Evolutionary conservation across 2,329 filamentous ascomycete genomes (phyloP).

Genomic region (Penicillium sp.): DNA sequence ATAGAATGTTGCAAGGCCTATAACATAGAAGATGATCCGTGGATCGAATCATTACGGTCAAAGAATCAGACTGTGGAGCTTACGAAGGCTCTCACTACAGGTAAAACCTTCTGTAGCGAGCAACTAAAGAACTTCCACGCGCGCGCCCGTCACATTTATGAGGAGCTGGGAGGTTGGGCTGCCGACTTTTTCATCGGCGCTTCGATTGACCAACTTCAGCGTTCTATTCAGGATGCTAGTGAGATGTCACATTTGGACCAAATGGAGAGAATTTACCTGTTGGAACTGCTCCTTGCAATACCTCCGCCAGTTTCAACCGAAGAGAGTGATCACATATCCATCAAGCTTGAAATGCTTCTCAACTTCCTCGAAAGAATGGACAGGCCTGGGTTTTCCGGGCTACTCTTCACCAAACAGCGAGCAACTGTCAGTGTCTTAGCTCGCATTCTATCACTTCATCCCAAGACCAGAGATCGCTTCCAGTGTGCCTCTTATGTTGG

Average conservation of each 20-base stretch:
- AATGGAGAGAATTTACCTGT: slow-evolving; percentile 57
- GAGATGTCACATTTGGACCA: slow-evolving; percentile 46
- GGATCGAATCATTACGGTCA: slow-evolving; percentile 49
- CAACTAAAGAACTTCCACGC: slow-evolving; percentile 57
- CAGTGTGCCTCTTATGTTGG: slow-evolving; percentile 45
- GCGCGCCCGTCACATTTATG: slow-evolving; percentile 51
- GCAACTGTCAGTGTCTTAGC: slow-evolving; percentile 60
- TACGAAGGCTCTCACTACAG: slow-evolving; percentile 26
- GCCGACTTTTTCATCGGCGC: slow-evolving; percentile 63
- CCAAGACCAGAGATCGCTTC: slow-evolving; percentile 49
- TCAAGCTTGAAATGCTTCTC: slow-evolving; percentile 60
- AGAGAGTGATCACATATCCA: slow-evolving; percentile 43
- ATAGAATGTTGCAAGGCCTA: slow-evolving; percentile 43
- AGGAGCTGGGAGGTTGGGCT: slow-evolving; percentile 66
- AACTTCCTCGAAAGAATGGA: slow-evolving; percentile 49
- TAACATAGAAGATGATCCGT: slow-evolving; percentile 62
- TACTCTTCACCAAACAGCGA: slow-evolving; percentile 67
- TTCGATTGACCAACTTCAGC: slow-evolving; percentile 43
- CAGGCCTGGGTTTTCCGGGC: slow-evolving; percentile 51
- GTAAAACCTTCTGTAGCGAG: slow-evolving; percentile 45
- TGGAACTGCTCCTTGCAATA: slow-evolving; percentile 36
- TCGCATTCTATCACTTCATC: slow-evolving; percentile 56
- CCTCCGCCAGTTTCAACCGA: slow-evolving; percentile 15
- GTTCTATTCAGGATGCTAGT: slow-evolving; percentile 25
- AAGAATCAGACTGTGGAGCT: slow-evolving; percentile 36